These are phyloP conservation scores for Akanthomyces lecanii DNA, from an alignment of 2,329 filamentous ascomycete genomes.

Conservation along the genomic window DNA sequence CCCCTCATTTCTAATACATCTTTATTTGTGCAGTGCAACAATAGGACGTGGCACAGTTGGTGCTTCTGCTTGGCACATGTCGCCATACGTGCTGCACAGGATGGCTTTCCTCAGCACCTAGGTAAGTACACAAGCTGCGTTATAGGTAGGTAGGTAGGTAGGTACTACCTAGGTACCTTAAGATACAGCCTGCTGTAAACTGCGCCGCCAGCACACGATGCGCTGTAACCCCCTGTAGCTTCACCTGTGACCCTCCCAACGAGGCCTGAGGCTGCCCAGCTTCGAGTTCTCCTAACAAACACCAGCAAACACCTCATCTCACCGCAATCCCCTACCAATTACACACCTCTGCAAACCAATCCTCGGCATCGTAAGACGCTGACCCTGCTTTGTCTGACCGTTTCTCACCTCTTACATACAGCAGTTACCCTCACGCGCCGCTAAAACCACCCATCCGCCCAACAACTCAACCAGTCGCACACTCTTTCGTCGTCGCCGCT, in stretches of 20 bases:
- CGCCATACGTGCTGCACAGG: too few species aligned
- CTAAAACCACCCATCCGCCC: not conserved
- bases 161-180: too few species aligned
- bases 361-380: not conserved
- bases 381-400: not conserved
- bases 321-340: too few species aligned
- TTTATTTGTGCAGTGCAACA: not conserved
- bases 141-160: too few species aligned
- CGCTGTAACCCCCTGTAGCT: not conserved
- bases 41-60: not conserved
- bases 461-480: slow-evolving; percentile 12
- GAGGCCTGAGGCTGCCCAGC: not conserved
- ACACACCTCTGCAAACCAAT: not conserved
- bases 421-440: not conserved
- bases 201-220: not conserved
- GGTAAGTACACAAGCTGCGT: too few species aligned
- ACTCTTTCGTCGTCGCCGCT: not conserved
- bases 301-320: too few species aligned
- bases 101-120: too few species aligned
- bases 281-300: too few species aligned
- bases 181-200: not conserved
- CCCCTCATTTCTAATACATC: slow-evolving; percentile 3
- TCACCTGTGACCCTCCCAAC: not conserved
- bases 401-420: not conserved
- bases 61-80: not conserved